Percentiles rank a stretch among this genome's conserved stretches.
These are phyloP conservation scores for Cyberlindnera euphorbiiphila DNA, from an alignment of 805 yeast genomes.

Conservation along the genomic window DNA sequence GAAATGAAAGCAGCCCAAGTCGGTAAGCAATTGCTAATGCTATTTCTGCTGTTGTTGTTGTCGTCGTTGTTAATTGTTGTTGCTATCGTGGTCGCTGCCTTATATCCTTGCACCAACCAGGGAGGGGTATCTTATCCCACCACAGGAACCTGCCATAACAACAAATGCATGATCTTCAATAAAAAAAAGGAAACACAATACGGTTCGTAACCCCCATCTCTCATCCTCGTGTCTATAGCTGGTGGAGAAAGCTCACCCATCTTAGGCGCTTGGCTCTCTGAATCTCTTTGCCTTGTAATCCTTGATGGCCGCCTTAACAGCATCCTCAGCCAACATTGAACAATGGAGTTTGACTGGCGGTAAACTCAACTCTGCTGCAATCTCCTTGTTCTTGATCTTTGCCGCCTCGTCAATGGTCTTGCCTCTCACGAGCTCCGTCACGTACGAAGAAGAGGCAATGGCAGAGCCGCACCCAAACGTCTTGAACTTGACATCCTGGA, in stretches of 20 bases:
- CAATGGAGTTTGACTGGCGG: constrained; percentile 98
- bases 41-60: too few relatives aligned
- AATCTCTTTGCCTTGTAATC: constrained; percentile 85
- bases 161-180: neutral
- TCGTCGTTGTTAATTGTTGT: too few relatives aligned
- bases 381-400: constrained; percentile 85
- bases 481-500: constrained; percentile 93
- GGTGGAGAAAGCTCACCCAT: neutral
- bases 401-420: constrained; percentile 92
- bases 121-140: too few relatives aligned
- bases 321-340: constrained; percentile 98
- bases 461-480: constrained; percentile 99
- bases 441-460: constrained; percentile 91
- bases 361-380: constrained; percentile 88
- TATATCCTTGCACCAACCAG: too few relatives aligned
- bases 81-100: too few relatives aligned
- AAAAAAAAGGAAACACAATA: neutral
- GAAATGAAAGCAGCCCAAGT: too few relatives aligned
- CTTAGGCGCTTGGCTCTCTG: constrained; percentile 15
- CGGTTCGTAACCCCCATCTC: neutral
- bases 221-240: too few relatives aligned
- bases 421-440: constrained; percentile 93
- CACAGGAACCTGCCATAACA: too few relatives aligned
- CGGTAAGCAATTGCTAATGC: too few relatives aligned
- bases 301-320: constrained; percentile 94